Base-by-base conservation (phyloP, 352 stramenopile species). In the Globisporangium spiculum region DNA sequence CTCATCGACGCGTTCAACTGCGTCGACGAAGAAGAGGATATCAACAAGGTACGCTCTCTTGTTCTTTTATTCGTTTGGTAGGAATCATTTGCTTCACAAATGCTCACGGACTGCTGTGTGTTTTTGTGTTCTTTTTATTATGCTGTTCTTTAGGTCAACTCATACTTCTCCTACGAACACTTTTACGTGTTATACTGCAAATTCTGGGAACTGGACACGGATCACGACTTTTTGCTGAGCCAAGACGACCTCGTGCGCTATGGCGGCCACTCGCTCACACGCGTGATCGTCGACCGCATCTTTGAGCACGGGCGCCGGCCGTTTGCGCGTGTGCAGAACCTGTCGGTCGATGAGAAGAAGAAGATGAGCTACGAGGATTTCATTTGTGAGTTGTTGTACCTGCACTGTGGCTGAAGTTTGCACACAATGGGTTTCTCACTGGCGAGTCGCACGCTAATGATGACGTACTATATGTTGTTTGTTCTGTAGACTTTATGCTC, bases 121-220 rank as follows among this genome's bases (percentile, higher is more conserved):
- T 50, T n/a, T 36, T 22, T 22, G 27, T 36, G 22, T 60, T 44
- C 22, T 46, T 60, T 26, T 44, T 26, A 7, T 24, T 4, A 55
- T 14, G 4, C 8, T 27, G 20, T 30, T 24, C 2, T 12, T 59
- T 58, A 96, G 88, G 89, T 97, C 57, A 97, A 94, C 74, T 90
- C 91, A 57, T 98, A 97, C 81, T 99, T 99, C 79, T 98, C 88
- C 26, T 99, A 99, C 78, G 97, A 99, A 83, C 97, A 99, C 78
- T 99, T 99, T 71, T 99, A 99, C 79, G 97, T 99, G 60, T 75
- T 99, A 41, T 99, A 99, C 79, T 99, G 97, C 82, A 97, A 98
- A 72, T 99, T 99, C 71, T 99, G 97, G 96, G 98, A 99, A 73
- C 89, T 99, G 26, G 98, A 99, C 83, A 94, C 96, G 56, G 88